Base-by-base conservation (phyloP, 163 green algal genomes). In the Coccomyxa subellipsoidea region DNA sequence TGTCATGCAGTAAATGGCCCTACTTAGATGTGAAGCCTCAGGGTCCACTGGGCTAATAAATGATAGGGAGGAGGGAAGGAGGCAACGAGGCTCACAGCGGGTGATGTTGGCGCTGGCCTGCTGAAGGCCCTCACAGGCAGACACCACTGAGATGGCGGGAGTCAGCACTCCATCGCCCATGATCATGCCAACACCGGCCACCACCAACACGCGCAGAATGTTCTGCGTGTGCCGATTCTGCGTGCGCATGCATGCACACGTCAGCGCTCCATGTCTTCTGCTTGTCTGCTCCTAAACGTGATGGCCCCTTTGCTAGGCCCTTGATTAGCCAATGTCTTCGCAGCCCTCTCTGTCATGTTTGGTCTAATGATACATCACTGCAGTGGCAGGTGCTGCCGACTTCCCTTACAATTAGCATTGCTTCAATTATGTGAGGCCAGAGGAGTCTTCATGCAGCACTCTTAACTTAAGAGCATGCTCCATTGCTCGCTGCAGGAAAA, bases 141-240 rank as follows among this genome's bases (percentile, higher is more conserved):
- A 92, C 27, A 96, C 75, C 0, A 96, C 90, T 34, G 70, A 94
- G 9, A 94, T 89, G 27, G 90, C 83, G 1, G 92, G 92, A 0
- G 92, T 96, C 0, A 96, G 83, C 2, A 95, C 88, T 27, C 92
- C 92, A 59, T 96, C 92, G 0, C 86, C 90, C 25, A 95, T 87
- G 8, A 94, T 93, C 2, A 85, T 83, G 15, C 89, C 82, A 29
- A 94, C 85, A 0, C 87, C 87, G 36, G 91, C 73, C 31, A 90
- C 38, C 54, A 93, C 86, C 54, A 93, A 72, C 0, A 82, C 69
- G 32, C 83, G 83, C 66, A 96, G 80, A 0, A 80, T 59, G 27
- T 77, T 78, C 83, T 89, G 87, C n/a, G 80, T 59, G n/a, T 12
- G 76, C 29, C 29, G 35, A 53, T 12, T 78, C 79, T 77, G 70